phyloP scores from a whole-genome alignment of 1,139 yeast species.

The Blastobotrys malaysiensis region DNA sequence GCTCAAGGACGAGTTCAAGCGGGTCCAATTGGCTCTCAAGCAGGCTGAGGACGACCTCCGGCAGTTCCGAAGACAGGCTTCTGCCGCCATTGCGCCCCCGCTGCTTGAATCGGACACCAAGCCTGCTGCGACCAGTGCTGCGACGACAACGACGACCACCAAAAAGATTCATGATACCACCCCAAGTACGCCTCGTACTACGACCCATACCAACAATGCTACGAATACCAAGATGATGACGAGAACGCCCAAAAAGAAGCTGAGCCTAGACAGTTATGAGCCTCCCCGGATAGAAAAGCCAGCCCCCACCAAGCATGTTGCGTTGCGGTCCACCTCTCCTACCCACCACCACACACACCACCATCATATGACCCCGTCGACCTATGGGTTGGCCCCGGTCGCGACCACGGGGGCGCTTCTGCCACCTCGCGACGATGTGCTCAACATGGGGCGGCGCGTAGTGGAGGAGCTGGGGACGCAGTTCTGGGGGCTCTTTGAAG shows the following conservation, averaged over 20 bases:
- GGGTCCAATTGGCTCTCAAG: slow-evolving; percentile 27
- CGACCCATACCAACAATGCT: background rate
- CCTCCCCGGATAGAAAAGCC: background rate
- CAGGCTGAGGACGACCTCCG: slow-evolving; percentile 29
- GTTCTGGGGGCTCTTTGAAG: slow-evolving; percentile 35
- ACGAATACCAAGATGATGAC: background rate
- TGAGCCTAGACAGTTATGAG: background rate
- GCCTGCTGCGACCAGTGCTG: background rate
- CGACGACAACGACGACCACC: background rate
- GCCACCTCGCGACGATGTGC: slow-evolving; percentile 25
- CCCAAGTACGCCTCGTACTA: background rate
- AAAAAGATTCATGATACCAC: background rate
- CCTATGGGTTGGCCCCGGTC: background rate
- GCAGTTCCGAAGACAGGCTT: slow-evolving; percentile 23
- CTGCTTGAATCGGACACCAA: background rate
- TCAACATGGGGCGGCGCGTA: slow-evolving; percentile 31
- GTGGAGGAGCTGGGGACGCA: slow-evolving; percentile 34
- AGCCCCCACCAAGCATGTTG: background rate
- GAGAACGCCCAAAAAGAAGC: background rate
- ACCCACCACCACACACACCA: background rate
- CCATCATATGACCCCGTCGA: background rate
- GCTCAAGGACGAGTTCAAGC: slow-evolving; percentile 31
- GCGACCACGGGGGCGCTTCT: background rate
- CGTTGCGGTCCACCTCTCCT: background rate
- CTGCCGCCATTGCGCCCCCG: slow-evolving; percentile 6